Percentiles rank a stretch among this genome's conserved stretches.
These are phyloP conservation scores for Pyrus hybrid DNA, from an alignment of 331 rosid species.

Conservation along the genomic window DNA sequence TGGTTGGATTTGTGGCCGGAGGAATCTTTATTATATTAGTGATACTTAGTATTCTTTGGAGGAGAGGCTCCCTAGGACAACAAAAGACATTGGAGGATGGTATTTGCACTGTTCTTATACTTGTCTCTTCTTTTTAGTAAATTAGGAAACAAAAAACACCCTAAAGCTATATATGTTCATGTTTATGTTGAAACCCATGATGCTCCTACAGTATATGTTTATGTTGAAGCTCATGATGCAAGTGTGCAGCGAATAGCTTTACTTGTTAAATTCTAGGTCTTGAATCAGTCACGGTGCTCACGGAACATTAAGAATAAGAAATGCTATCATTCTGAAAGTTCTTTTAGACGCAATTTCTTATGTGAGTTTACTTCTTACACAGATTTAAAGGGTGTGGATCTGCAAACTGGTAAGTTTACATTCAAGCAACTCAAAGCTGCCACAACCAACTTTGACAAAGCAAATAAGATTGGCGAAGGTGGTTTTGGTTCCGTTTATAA, in stretches of 20 bases:
- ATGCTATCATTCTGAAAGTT: neutral
- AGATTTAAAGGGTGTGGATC: slow-evolving; percentile 45
- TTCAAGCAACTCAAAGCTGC: slow-evolving; percentile 58
- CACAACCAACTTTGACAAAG: slow-evolving; percentile 52
- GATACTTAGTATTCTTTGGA: slow-evolving; percentile 32
- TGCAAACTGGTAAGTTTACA: slow-evolving; percentile 39
- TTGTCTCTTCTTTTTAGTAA: no score
- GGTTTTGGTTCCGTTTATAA: slow-evolving; percentile 87
- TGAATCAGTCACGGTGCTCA: neutral
- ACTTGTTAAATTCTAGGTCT: neutral
- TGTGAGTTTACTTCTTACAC: neutral
- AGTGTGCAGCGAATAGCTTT: no score
- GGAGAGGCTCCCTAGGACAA: slow-evolving; percentile 29
- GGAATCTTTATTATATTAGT: slow-evolving; percentile 27
- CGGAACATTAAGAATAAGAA: neutral
- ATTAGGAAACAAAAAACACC: no score
- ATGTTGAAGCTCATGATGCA: no score
- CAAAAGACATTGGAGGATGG: slow-evolving; percentile 38
- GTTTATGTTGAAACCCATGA: no score
- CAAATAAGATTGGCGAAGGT: slow-evolving; percentile 68
- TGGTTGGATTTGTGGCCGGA: slow-evolving; percentile 30
- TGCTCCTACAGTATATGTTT: no score
- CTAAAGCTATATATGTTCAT: no score
- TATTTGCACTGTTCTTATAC: neutral
- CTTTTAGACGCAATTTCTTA: neutral